These are phyloP conservation scores for Vigna angularis DNA, from an alignment of 306 rosid genomes.

Conservation along the genomic window DNA sequence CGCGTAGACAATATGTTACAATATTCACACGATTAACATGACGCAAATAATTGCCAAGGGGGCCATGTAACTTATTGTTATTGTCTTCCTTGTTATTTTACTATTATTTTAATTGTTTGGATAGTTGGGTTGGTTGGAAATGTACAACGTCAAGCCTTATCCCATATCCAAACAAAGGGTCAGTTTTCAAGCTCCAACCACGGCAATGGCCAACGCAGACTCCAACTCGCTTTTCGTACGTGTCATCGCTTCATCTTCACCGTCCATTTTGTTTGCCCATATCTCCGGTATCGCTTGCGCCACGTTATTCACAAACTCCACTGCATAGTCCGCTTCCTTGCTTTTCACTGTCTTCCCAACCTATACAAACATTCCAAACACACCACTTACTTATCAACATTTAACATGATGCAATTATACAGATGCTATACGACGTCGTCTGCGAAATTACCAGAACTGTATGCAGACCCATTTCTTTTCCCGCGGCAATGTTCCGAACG, in stretches of 20 bases:
- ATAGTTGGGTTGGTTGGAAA: conserved; percentile 25
- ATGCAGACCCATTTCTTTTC: conserved; percentile 72
- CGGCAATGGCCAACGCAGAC: conserved; percentile 47
- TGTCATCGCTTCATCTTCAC: conserved; percentile 39
- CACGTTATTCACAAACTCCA: conserved; percentile 60
- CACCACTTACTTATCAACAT: background rate
- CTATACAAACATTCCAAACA: conserved; percentile 43
- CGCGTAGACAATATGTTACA: conserved; percentile 12
- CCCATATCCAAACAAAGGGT: background rate
- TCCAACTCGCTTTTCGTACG: conserved; percentile 72
- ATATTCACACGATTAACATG: conserved; percentile 42
- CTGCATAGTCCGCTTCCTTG: conserved; percentile 67
- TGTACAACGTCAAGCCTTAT: conserved; percentile 13
- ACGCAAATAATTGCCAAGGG: background rate
- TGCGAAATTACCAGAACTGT: conserved; percentile 69
- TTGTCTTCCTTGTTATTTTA: background rate
- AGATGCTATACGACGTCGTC: background rate
- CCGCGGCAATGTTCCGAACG: conserved; percentile 68
- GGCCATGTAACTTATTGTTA: background rate
- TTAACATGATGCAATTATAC: background rate
- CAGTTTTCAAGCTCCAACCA: conserved; percentile 66
- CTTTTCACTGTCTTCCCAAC: conserved; percentile 66
- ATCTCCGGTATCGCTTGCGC: conserved; percentile 63
- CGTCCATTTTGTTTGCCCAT: conserved; percentile 56
- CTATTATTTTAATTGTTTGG: background rate